Percentiles rank a stretch among this genome's conserved stretches.
phyloP scores from a whole-genome alignment of 306 rosid species.

The Vigna mungo region DNA sequence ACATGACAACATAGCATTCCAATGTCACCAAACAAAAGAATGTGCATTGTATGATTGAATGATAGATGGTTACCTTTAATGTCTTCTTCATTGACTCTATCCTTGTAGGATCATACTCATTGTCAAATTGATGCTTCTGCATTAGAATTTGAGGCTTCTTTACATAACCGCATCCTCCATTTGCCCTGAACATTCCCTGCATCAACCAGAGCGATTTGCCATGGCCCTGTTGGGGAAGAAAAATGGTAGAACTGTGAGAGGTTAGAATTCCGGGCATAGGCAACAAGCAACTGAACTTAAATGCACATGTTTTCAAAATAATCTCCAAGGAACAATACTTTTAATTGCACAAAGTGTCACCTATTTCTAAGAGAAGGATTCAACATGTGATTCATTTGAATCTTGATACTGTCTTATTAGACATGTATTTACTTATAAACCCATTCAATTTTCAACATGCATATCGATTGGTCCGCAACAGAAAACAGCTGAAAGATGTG shows the following conservation, averaged over 20 bases:
- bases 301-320: background rate
- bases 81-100: conserved; percentile 55
- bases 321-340: background rate
- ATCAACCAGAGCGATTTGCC: conserved; percentile 84
- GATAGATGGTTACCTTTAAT: conserved; percentile 64
- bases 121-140: conserved; percentile 53
- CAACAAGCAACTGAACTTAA: conserved; percentile 32
- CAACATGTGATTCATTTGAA: conserved; percentile 22
- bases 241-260: conserved; percentile 9
- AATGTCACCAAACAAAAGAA: conserved; percentile 15
- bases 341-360: background rate
- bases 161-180: conserved; percentile 92
- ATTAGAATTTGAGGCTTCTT: conserved; percentile 79
- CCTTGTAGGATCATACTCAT: conserved; percentile 73
- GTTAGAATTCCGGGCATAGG: conserved; percentile 30
- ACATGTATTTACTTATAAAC: background rate
- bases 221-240: conserved; percentile 61
- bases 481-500: conserved; percentile 22
- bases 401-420: background rate
- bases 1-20: conserved; percentile 16
- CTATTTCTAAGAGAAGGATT: background rate
- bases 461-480: conserved; percentile 7
- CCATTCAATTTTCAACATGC: background rate
- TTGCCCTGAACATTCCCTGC: conserved; percentile 97
- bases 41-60: conserved; percentile 23